Conservation (phyloP, 495 filamentous ascomycete genomes). For the Penicillium arizonense region DNA sequence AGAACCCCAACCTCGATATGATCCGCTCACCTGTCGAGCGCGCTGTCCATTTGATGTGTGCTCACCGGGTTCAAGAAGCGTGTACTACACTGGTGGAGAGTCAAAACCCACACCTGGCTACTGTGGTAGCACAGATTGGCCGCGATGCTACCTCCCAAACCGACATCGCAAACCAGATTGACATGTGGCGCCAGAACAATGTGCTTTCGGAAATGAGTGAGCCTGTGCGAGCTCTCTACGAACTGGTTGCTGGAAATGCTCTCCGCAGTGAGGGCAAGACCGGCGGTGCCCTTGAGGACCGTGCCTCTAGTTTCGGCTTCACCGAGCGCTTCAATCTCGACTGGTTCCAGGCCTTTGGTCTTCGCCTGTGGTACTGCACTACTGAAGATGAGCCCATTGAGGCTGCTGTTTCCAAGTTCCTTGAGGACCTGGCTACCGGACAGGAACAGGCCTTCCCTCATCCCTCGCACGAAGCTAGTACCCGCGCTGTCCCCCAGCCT, state of each 20-base stretch:
- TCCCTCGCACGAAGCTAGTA: slow-evolving; percentile 58
- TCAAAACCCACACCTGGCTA: slow-evolving; percentile 76
- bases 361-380: slow-evolving; percentile 84
- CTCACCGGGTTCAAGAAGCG: slow-evolving; percentile 74
- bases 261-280: slow-evolving; percentile 72
- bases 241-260: slow-evolving; percentile 82
- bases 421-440: slow-evolving; percentile 63
- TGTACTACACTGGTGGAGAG: slow-evolving; percentile 72
- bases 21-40: slow-evolving; percentile 70
- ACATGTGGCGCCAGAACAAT: slow-evolving; percentile 77
- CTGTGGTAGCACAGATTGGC: slow-evolving; percentile 76
- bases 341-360: slow-evolving; percentile 89
- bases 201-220: slow-evolving; percentile 84
- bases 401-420: slow-evolving; percentile 66
- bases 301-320: slow-evolving; percentile 71
- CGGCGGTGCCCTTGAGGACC: slow-evolving; percentile 66
- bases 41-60: slow-evolving; percentile 75
- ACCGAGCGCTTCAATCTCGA: slow-evolving; percentile 79
- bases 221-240: slow-evolving; percentile 82
- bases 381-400: slow-evolving; percentile 64
- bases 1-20: slow-evolving; percentile 46
- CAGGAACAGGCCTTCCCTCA: slow-evolving; percentile 57
- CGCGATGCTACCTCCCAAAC: slow-evolving; percentile 60
- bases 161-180: slow-evolving; percentile 74
- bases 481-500: slow-evolving; percentile 49